phyloP scores from a whole-genome alignment of 2,329 filamentous ascomycete species.

The Penicillium paneum region DNA sequence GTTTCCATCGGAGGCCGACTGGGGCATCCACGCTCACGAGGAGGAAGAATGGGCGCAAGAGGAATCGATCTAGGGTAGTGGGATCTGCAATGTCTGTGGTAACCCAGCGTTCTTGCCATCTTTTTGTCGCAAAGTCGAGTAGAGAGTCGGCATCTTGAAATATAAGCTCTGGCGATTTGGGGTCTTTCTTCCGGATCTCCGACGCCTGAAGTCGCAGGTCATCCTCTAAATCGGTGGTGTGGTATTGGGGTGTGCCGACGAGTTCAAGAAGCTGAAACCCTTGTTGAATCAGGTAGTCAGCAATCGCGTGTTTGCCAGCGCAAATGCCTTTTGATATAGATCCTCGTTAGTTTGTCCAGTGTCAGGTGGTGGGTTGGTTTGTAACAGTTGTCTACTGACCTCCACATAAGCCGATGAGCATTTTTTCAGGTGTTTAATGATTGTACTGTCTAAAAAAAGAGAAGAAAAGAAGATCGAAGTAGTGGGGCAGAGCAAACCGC shows the following conservation, averaged over 20 bases:
- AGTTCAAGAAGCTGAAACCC: slow-evolving; percentile 74
- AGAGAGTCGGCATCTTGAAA: slow-evolving; percentile 66
- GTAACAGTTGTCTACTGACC: slow-evolving; percentile 32
- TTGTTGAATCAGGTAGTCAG: slow-evolving; percentile 79
- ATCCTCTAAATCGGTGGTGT: slow-evolving; percentile 24
- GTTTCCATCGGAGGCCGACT: slow-evolving; percentile 75
- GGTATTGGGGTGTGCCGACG: slow-evolving; percentile 28
- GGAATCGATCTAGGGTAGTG: slow-evolving; percentile 67
- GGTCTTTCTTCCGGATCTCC: slow-evolving; percentile 17
- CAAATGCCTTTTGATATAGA: slow-evolving; percentile 66
- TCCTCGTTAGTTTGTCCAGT: slow-evolving; percentile 15
- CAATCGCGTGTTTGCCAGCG: slow-evolving; percentile 86
- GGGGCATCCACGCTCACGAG: slow-evolving; percentile 90
- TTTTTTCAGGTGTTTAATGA: slow-evolving; percentile 29
- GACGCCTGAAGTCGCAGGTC: slow-evolving; percentile 29
- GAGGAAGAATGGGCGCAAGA: slow-evolving; percentile 84
- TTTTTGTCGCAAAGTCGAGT: slow-evolving; percentile 78
- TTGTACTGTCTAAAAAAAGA: neutral
- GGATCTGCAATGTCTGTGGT: slow-evolving; percentile 79
- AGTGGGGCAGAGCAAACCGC: slow-evolving; percentile 3
- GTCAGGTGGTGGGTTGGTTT: neutral
- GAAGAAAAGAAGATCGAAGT: neutral
- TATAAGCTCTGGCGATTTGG: slow-evolving; percentile 21
- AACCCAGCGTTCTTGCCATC: slow-evolving; percentile 82
- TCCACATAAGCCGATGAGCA: slow-evolving; percentile 54